These are phyloP conservation scores for Amphichorda felina DNA, from an alignment of 2,329 filamentous ascomycete genomes.

Conservation along the genomic window DNA sequence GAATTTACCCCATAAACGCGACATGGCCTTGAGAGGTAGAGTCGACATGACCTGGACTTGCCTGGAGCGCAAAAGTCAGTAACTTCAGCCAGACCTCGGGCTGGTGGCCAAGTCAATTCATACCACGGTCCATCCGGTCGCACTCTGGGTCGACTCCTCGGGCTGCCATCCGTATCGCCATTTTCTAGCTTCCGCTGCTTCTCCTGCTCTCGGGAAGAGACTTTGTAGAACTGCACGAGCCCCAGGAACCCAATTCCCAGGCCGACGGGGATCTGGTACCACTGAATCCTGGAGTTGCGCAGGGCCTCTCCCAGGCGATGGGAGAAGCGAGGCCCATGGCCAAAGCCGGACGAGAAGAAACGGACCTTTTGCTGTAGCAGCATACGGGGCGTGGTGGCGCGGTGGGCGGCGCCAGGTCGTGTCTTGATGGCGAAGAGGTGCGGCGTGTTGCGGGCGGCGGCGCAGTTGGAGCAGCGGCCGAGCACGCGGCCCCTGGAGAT, in stretches of 20 bases:
- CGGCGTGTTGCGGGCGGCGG: slow-evolving; percentile 8
- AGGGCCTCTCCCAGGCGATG: slow-evolving; percentile 37
- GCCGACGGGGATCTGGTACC: slow-evolving; percentile 83
- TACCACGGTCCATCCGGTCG: slow-evolving; percentile 78
- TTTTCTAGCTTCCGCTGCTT: slow-evolving; percentile 31
- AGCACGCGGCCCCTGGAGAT: slow-evolving; percentile 12
- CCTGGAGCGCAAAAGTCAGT: slow-evolving; percentile 33
- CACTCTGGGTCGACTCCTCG: slow-evolving; percentile 48
- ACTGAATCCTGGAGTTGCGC: slow-evolving; percentile 53
- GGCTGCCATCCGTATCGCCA: slow-evolving; percentile 25
- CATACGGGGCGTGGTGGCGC: slow-evolving; percentile 1
- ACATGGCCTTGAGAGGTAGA: slow-evolving; percentile 80
- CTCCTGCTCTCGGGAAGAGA: slow-evolving; percentile 44
- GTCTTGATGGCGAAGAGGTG: slow-evolving; percentile 12
- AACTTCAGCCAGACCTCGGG: too few species aligned
- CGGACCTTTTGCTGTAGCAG: not conserved
- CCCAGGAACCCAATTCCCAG: slow-evolving; percentile 79
- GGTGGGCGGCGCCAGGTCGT: slow-evolving; percentile 11
- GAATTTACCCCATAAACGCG: slow-evolving; percentile 79
- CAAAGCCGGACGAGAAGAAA: slow-evolving; percentile 14
- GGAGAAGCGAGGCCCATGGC: slow-evolving; percentile 36
- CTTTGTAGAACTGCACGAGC: slow-evolving; percentile 72
- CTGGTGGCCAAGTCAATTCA: too few species aligned
- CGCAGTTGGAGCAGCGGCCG: slow-evolving; percentile 1
- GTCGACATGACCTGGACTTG: slow-evolving; percentile 92